Percentiles rank a stretch among this genome's conserved stretches.
phyloP scores from a whole-genome alignment of 176 grass and related monocot genomes.

The Raddia distichophylla region DNA sequence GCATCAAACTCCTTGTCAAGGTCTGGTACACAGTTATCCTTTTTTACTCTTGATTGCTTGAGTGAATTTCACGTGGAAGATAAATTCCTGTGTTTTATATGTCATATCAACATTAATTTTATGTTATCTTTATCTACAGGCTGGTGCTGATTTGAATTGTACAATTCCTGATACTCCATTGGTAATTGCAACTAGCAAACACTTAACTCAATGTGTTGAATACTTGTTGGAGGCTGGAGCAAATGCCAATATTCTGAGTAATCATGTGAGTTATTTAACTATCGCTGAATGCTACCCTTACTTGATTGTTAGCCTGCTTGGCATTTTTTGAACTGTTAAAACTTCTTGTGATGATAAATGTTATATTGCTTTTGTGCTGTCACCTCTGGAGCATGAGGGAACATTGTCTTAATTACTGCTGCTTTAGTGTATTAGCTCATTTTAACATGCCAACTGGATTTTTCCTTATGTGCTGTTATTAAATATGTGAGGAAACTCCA shows the following conservation, averaged over 20 bases:
- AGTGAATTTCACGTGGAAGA: neutral
- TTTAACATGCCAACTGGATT: neutral
- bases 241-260: conserved; percentile 42
- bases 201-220: conserved; percentile 38
- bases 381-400: neutral
- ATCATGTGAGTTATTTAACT: conserved; percentile 25
- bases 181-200: conserved; percentile 37
- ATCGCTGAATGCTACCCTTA: neutral
- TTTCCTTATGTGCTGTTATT: conserved; percentile 1
- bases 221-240: conserved; percentile 44
- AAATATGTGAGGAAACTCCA: neutral
- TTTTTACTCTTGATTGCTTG: neutral
- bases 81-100: neutral
- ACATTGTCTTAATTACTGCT: neutral
- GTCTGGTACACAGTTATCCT: neutral
- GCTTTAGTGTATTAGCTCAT: neutral
- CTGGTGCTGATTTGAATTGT: conserved; percentile 51
- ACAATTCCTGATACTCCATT: conserved; percentile 41
- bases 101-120: neutral
- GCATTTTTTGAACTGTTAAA: neutral
- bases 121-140: neutral
- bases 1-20: conserved; percentile 41
- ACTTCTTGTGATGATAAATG: neutral
- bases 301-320: neutral
- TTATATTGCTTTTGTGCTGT: neutral